These are phyloP conservation scores for Diphasiastrum complanatum DNA, from an alignment of 83 land plant species.

Conservation along the genomic window DNA sequence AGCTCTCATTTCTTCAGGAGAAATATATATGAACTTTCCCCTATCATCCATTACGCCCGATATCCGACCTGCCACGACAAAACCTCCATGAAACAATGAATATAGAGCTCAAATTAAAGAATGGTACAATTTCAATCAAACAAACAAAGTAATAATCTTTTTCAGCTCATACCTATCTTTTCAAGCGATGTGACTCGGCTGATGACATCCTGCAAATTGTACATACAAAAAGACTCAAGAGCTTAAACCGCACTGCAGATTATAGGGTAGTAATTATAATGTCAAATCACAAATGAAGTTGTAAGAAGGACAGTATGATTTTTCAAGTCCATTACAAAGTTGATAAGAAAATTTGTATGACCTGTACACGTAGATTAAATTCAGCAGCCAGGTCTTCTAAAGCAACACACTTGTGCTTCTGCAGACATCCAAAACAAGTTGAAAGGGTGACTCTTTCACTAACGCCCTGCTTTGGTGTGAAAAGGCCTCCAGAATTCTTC, in stretches of 20 bases:
- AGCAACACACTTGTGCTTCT: slow-evolving; percentile 41
- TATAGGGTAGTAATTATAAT: neutral
- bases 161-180: slow-evolving; percentile 1
- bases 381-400: slow-evolving; percentile 44
- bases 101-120: too few species aligned
- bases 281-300: neutral
- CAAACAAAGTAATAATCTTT: too few species aligned
- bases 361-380: slow-evolving; percentile 42
- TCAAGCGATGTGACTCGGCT: neutral
- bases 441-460: neutral
- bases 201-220: slow-evolving; percentile 6
- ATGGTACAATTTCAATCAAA: too few species aligned
- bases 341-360: neutral
- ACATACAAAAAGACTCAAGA: neutral
- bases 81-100: too few species aligned
- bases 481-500: neutral
- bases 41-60: slow-evolving; percentile 99
- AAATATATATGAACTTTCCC: slow-evolving; percentile 95
- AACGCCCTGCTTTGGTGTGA: neutral
- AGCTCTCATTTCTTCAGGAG: slow-evolving; percentile 90
- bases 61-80: slow-evolving; percentile 64
- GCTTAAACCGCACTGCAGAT: neutral
- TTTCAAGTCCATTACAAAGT: neutral
- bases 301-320: neutral
- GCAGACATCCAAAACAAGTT: slow-evolving; percentile 5